Evolutionary conservation across 495 filamentous ascomycete genomes (phyloP), one percentile per base, ranked within the genome.

Genomic region (Penicillium simplicissimum): DNA sequence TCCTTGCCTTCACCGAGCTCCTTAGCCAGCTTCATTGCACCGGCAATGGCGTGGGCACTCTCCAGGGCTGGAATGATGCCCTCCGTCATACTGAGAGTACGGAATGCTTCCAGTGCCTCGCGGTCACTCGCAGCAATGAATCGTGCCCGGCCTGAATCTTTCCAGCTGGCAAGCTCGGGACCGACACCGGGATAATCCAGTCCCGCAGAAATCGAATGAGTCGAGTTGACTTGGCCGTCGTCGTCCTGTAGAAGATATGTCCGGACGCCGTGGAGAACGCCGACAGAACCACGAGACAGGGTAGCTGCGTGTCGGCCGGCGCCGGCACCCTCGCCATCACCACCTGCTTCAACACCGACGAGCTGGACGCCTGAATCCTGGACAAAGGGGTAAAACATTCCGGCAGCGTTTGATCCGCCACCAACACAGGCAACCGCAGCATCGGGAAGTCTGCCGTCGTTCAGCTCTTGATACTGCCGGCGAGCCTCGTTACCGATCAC

Each of bases 361-460:
- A 98, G 84, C 70, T 90, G 89, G 55, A 98, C 95, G 63, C 80
- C 84, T 1, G 81, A 78, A 65, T 97, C 93, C 35, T 90, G 85
- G 15, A 87, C 82, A 80, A 98, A 98, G 15, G 95, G 95, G 67
- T 95, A 92, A 76, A 98, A 96, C 90, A 96, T 96, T 75, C 93
- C 93, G 13, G 87, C 86, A 8, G 93, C 92, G 67, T 96, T 96
- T 62, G 83, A 89, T 25, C 94, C 95, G 61, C 94, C 95, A 25
- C 95, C 95, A 2, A 98, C 95, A 65, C 95, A 97, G 6, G 95
- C 94, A n/a, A 98, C 91, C 1, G 97, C 91, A 1, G 92, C 95
- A 68, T 98, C 94, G 5, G 95, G 95, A 1, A 97, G 83, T 71
- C 93, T 93, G 33, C 90, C 90, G 36, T 85, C 14, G 34, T 55